Evolutionary conservation across 257 asterid species (phyloP).

Genomic region (Osmanthus fragrans): DNA sequence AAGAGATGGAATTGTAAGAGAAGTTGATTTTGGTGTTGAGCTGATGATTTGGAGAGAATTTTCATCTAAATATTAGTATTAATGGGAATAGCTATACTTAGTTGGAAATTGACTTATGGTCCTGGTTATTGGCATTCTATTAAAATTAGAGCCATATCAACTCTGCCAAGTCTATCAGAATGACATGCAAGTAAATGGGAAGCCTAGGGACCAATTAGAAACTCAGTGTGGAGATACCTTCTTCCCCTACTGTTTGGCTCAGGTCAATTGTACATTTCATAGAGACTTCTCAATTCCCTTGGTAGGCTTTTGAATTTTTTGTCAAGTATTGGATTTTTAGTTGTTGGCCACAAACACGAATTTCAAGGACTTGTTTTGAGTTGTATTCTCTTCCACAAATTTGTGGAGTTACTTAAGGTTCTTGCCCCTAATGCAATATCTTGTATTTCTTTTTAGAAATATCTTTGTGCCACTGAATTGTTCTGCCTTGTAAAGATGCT

Average conservation of each 20-base stretch:
- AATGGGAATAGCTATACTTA: constrained; percentile 2
- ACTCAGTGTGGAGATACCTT: background rate
- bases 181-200: background rate
- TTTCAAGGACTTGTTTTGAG: constrained; percentile 1
- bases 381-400: constrained; percentile 5
- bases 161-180: background rate
- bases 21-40: background rate
- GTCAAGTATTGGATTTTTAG: background rate
- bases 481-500: constrained; percentile 16
- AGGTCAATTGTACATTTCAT: background rate
- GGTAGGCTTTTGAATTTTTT: background rate
- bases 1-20: background rate
- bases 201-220: background rate
- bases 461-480: background rate
- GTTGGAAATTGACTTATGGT: constrained; percentile 10
- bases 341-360: background rate
- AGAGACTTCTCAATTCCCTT: background rate
- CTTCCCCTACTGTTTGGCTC: background rate
- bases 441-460: background rate
- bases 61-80: background rate
- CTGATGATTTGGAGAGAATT: constrained; percentile 8
- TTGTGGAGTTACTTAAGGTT: background rate
- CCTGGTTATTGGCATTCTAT: background rate
- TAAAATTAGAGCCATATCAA: background rate
- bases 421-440: background rate